Base-by-base conservation (phyloP, 148 eudicot species). In the Drosera capensis region DNA sequence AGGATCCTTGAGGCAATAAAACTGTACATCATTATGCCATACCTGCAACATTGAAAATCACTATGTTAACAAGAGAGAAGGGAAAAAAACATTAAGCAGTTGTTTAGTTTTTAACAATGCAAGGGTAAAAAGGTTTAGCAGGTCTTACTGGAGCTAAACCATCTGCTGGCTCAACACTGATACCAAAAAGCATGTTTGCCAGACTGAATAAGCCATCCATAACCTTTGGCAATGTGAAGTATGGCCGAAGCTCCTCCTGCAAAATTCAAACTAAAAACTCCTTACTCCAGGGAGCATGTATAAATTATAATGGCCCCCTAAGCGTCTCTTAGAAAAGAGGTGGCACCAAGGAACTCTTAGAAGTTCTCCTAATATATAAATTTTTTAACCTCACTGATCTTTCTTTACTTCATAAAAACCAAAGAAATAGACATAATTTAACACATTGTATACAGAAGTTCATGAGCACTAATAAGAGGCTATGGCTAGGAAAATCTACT, bases 151-250 rank as follows among this genome's bases (percentile, higher is more conserved):
- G 84, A 73, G 99, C 95, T 59, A 81, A 60, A 51, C 99, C 99
- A 70, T 90, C 86, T 55, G 80, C 93, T 35, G 76, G 63, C 58
- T 78, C 94, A 51, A 90, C 53, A 24, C 59, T 50, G 37, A 90
- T 68, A 23, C 73, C 93, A 43, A 81, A 90, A 26, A 90, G 69
- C 78, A 60, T 85, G 59, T 75, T 85, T 3, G 82, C 88, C 22
- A 90, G 76, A 58, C 63, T 73, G 69, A 90, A 90, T 49, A 90
- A 79, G 36, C 99, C 99, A 59, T 90, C 99, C 99, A 90, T 85
- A 48, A 90, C 85, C 74, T 81, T 85, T 39, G 99, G 95, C 67
- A 90, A 67, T 42, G 99, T 84, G 52, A 90, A 90, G 78, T 85
- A 90, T 20, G 95, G 99, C 11, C 99, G 92, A 40, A 90, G 58